Evolutionary conservation across 305 asterid species (phyloP), one percentile per base, ranked within the genome.

Genomic region (Solanum hybrid): DNA sequence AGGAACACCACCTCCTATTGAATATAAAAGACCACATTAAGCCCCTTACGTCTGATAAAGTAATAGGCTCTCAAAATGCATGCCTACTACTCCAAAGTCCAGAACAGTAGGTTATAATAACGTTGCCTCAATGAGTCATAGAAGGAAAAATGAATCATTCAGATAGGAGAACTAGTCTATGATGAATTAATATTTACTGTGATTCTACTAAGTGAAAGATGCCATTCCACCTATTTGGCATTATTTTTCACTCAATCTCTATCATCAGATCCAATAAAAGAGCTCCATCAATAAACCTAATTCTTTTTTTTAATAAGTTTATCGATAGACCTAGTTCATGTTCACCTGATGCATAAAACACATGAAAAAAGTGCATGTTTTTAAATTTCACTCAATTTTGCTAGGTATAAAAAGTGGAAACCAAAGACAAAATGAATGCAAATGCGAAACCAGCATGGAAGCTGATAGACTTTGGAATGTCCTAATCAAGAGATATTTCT

Each of bases 1-100:
- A 51, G 98, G 98, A 90, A 97, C 93, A 87, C 98, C 99, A 84
- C 98, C 99, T 89, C 99, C 99, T 97, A 90, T 90, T 86, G 89
- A 40, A 35, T 79, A 57, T 67, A 77, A 88, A 57, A 57, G 39
- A 78, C 35, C 51, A 51, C 67, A 78, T 76, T n/a, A 51, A 88
- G 57, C 22, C 51, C 28, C 35, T 88, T 88, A 31, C 20, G 6
- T 34, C 34, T 34, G 75, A 77, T 46, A 42, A 88, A 42, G 26
- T 36, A 51, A 57, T 84, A 84, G 6, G 46, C 86, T 46, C 57
- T 46, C 31, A 31, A 76, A 46, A 76, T 76, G 42, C 86, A 88
- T 20, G 76, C 22, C 57, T 73, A 1, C 71, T 69, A 73, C 82
- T 87, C 24, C 83, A 69, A 88, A 64, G 33, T 88, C 1, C 67